Evolutionary conservation across 345 rosid species (phyloP).

Genomic region (Bruguiera sexangula): DNA sequence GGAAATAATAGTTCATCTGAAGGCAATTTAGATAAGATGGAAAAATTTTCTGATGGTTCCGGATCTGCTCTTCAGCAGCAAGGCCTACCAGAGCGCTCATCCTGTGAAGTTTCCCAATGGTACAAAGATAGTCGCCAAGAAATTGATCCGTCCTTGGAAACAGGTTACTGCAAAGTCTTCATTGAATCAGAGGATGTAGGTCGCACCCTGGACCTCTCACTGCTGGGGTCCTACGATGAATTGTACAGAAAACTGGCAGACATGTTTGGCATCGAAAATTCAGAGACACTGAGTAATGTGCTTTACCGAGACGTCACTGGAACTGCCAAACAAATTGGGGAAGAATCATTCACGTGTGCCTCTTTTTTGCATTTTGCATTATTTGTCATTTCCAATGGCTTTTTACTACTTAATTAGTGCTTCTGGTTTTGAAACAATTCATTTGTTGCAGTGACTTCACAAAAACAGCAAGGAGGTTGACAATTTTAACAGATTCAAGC

Average conservation of each 20-base stretch:
- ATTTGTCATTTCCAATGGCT: background rate
- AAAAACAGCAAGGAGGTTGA: conserved; percentile 52
- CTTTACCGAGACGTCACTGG: conserved; percentile 42
- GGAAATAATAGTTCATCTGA: conserved; percentile 23
- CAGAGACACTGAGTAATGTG: conserved; percentile 34
- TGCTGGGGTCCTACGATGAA: conserved; percentile 44
- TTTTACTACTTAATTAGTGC: background rate
- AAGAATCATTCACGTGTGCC: conserved; percentile 44
- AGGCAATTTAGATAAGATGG: conserved; percentile 17
- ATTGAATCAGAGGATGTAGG: conserved; percentile 58
- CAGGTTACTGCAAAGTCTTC: conserved; percentile 55
- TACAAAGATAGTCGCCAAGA: conserved; percentile 34
- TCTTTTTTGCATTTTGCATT: background rate
- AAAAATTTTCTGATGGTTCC: conserved; percentile 16
- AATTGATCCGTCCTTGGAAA: conserved; percentile 30
- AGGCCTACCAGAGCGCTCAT: conserved; percentile 28
- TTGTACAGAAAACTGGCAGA: conserved; percentile 40
- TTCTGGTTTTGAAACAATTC: conserved; percentile 1
- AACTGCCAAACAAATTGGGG: conserved; percentile 43
- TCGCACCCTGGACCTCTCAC: conserved; percentile 48
- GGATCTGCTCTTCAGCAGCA: conserved; percentile 29
- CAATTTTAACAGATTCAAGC: conserved; percentile 51
- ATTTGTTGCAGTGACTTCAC: conserved; percentile 42
- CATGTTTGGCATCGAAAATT: conserved; percentile 43
- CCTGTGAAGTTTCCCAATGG: conserved; percentile 35